These are phyloP conservation scores for Bondarzewia mesenterica DNA, from an alignment of 1,284 basidiomycete genomes.

Conservation along the genomic window DNA sequence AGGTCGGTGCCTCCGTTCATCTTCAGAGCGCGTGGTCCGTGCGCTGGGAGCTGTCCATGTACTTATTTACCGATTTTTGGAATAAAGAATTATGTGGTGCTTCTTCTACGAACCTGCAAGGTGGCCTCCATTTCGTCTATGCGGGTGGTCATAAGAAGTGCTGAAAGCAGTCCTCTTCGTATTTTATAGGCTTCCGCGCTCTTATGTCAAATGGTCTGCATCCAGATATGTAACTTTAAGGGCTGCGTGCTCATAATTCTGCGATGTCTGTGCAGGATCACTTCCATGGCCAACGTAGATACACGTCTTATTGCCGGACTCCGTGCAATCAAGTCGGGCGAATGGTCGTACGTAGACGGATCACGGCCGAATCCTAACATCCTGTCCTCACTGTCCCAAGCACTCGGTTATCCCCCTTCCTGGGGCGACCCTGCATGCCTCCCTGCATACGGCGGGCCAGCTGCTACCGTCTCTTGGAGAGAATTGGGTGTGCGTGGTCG, in stretches of 20 bases:
- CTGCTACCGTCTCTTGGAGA: constrained; percentile 46
- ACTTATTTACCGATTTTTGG: not conserved
- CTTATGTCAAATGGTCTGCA: constrained; percentile 60
- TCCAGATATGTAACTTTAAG: not conserved
- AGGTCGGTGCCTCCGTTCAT: constrained; percentile 37
- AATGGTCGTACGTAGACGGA: constrained; percentile 49
- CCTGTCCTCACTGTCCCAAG: constrained; percentile 36
- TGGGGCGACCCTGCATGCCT: constrained; percentile 56
- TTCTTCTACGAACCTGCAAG: constrained; percentile 69
- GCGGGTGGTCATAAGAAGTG: not conserved
- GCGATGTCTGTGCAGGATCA: constrained; percentile 37
- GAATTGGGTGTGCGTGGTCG: constrained; percentile 42
- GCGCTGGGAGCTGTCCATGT: not conserved
- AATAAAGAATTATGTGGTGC: constrained; percentile 76
- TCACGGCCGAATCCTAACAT: constrained; percentile 28
- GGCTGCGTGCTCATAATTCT: not conserved
- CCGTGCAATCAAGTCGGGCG: constrained; percentile 40
- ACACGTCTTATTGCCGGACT: constrained; percentile 44
- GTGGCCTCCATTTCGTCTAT: constrained; percentile 26
- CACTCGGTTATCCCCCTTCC: constrained; percentile 47
- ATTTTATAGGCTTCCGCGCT: constrained; percentile 48
- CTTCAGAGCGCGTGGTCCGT: too few species aligned
- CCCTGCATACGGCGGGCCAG: constrained; percentile 50
- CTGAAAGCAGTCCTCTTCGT: constrained; percentile 1
- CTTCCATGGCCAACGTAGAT: constrained; percentile 60